Percentiles rank a stretch among this genome's conserved stretches.
These are phyloP conservation scores for Tricholoma sp. DNA, from an alignment of 768 basidiomycete genomes.

Conservation along the genomic window DNA sequence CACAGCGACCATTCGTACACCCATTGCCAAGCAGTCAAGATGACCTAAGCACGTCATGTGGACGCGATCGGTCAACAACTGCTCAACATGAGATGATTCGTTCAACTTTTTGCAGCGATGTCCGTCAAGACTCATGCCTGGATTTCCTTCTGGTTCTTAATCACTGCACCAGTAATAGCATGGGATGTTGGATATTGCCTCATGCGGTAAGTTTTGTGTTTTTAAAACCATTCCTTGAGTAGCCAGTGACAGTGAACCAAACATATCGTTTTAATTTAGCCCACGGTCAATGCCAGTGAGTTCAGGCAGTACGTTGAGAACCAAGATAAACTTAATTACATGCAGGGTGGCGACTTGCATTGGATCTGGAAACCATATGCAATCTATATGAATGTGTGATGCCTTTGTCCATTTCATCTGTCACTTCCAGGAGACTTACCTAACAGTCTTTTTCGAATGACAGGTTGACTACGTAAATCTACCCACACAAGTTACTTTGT, in stretches of 20 bases:
- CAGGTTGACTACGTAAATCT: conserved; percentile 32
- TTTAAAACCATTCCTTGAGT: not conserved
- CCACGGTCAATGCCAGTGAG: conserved; percentile 72
- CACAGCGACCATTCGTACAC: too few species aligned
- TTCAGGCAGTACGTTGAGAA: not conserved
- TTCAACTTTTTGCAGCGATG: conserved; percentile 30
- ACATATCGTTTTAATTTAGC: conserved; percentile 28
- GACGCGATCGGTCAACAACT: too few species aligned
- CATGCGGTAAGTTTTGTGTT: conserved; percentile 48
- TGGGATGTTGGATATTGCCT: conserved; percentile 87
- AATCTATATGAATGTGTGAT: conserved; percentile 61
- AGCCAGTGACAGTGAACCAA: too few species aligned
- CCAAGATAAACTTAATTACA: not conserved
- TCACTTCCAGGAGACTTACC: conserved; percentile 14
- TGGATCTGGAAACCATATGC: conserved; percentile 90
- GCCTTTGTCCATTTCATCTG: conserved; percentile 18
- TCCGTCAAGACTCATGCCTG: conserved; percentile 47
- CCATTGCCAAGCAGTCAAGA: too few species aligned
- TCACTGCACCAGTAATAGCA: conserved; percentile 57
- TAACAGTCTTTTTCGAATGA: not conserved
- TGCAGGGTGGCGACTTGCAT: conserved; percentile 76
- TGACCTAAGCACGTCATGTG: too few species aligned
- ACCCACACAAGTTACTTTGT: not conserved
- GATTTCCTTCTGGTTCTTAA: conserved; percentile 65
- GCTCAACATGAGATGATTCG: too few species aligned